Conservation (phyloP, 371 early-diverging fungal species). For the Coemansia sp. region DNA sequence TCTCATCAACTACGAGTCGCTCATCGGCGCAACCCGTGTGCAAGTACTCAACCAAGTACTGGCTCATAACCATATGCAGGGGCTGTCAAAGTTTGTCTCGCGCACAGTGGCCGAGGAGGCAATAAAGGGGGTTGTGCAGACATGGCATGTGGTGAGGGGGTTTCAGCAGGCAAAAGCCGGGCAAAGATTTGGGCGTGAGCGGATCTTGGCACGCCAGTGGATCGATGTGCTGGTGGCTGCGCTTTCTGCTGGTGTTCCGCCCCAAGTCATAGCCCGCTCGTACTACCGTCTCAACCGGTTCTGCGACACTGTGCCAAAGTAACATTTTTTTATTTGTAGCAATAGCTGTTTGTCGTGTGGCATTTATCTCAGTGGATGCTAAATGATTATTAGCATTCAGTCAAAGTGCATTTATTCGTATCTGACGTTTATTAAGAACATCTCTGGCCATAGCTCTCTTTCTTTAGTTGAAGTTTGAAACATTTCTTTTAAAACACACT, state of each 20-base stretch:
- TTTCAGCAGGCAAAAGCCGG: neutral
- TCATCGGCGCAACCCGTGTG: constrained; percentile 32
- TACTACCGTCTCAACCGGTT: constrained; percentile 25
- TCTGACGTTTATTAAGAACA: too few relatives aligned
- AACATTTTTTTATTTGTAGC: too few relatives aligned
- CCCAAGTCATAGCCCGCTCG: constrained; percentile 33
- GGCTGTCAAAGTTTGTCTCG: constrained; percentile 27
- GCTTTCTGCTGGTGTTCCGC: constrained; percentile 27
- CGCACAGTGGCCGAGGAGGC: constrained; percentile 35
- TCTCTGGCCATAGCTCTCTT: too few relatives aligned
- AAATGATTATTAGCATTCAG: too few relatives aligned
- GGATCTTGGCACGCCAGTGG: constrained; percentile 18
- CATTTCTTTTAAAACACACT: too few relatives aligned
- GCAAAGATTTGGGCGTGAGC: neutral
- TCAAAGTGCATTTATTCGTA: too few relatives aligned
- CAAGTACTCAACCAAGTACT: constrained; percentile 31
- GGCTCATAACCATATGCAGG: neutral
- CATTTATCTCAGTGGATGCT: too few relatives aligned
- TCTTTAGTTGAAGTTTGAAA: too few relatives aligned
- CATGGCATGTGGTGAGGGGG: constrained; percentile 10
- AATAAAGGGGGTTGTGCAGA: constrained; percentile 11
- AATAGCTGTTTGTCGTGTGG: too few relatives aligned
- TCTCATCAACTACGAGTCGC: neutral
- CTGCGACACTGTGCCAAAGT: constrained; percentile 15
- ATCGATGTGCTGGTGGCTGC: constrained; percentile 26